A percentile compares a stretch with the other conserved stretches of the same genome.
Evolutionary conservation across 352 stramenopile species (phyloP).

Genomic region (Globisporangium viniferum): DNA sequence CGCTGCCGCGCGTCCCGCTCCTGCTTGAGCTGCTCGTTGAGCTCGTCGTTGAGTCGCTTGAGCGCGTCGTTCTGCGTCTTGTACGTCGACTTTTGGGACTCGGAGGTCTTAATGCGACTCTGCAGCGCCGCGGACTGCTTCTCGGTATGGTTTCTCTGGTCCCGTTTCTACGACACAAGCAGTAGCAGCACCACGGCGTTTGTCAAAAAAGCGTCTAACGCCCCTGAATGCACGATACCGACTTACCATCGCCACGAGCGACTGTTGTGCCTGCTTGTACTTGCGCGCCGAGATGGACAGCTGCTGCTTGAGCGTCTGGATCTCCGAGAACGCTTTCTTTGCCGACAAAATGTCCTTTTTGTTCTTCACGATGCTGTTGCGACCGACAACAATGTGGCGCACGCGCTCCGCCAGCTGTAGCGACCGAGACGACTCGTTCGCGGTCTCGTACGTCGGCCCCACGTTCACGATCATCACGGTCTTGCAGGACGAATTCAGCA

Average conservation of each 20-base stretch:
- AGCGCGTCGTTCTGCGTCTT: constrained; percentile 62
- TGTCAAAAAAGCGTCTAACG: constrained; percentile 14
- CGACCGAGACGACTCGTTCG: constrained; percentile 84
- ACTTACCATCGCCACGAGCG: constrained; percentile 88
- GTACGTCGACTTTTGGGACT: constrained; percentile 60
- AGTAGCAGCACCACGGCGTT: constrained; percentile 25
- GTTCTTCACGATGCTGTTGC: constrained; percentile 82
- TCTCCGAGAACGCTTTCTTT: constrained; percentile 93
- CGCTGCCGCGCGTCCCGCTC: constrained; percentile 69
- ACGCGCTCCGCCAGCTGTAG: constrained; percentile 86
- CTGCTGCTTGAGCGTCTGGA: constrained; percentile 93
- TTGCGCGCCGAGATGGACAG: constrained; percentile 85
- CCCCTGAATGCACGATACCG: constrained; percentile 22
- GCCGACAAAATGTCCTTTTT: constrained; percentile 86
- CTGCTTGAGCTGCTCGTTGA: constrained; percentile 64
- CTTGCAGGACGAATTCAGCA: constrained; percentile 88
- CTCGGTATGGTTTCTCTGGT: constrained; percentile 91
- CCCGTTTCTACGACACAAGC: constrained; percentile 73
- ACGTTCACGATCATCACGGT: constrained; percentile 94
- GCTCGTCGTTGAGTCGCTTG: constrained; percentile 64
- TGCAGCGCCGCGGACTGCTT: constrained; percentile 76
- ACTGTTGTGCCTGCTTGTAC: constrained; percentile 87
- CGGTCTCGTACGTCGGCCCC: constrained; percentile 76
- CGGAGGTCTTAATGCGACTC: constrained; percentile 77
- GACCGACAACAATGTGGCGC: constrained; percentile 73